phyloP scores from a whole-genome alignment of 768 basidiomycete genomes.

The Kwoniella mangroviensis region DNA sequence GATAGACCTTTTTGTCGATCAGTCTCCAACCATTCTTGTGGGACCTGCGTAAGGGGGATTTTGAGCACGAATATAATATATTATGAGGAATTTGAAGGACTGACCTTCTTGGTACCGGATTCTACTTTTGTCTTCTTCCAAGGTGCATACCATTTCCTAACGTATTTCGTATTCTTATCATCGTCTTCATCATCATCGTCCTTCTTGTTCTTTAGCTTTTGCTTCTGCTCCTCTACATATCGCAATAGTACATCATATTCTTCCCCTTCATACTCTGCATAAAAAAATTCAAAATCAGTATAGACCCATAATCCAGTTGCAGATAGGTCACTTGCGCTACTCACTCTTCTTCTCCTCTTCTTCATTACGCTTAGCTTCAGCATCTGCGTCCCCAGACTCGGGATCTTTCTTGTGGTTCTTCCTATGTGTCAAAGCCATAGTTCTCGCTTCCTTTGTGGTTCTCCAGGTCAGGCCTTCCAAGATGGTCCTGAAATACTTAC shows the following conservation, averaged over 20 bases:
- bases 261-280: slow-evolving; percentile 52
- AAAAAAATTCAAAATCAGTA: not conserved
- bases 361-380: slow-evolving; percentile 33
- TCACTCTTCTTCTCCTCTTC: slow-evolving; percentile 47
- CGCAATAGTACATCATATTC: slow-evolving; percentile 60
- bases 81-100: not conserved
- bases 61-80: not conserved
- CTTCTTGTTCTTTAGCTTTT: slow-evolving; percentile 41
- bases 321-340: slow-evolving; percentile 6
- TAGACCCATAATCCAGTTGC: too few species aligned
- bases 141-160: slow-evolving; percentile 62
- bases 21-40: slow-evolving; percentile 60
- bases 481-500: not conserved
- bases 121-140: slow-evolving; percentile 60
- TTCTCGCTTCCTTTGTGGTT: not conserved
- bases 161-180: slow-evolving; percentile 51
- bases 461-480: not conserved
- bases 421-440: slow-evolving; percentile 40
- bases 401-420: slow-evolving; percentile 38
- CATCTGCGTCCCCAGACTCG: slow-evolving; percentile 43
- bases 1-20: slow-evolving; percentile 59
- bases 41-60: slow-evolving; percentile 46
- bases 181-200: slow-evolving; percentile 55
- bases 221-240: slow-evolving; percentile 57
- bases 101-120: slow-evolving; percentile 53